Evolutionary conservation across 441 rosid species (phyloP).

Genomic region (Cnidoscolus chayamansa): DNA sequence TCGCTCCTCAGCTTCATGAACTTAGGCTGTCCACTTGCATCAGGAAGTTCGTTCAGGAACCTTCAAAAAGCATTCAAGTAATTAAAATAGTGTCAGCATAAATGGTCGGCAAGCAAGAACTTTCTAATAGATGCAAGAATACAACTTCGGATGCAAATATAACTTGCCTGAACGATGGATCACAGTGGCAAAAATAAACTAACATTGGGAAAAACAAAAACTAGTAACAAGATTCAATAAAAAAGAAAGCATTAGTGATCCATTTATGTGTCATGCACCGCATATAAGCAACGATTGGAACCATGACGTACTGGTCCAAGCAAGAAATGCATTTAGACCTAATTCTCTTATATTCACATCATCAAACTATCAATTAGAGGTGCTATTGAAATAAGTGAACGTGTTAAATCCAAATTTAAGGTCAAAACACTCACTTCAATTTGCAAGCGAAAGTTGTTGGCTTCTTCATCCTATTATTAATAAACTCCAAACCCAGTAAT

Average conservation of each 20-base stretch:
- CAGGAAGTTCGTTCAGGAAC: conserved; percentile 97
- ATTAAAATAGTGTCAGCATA: neutral
- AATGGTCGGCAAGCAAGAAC: neutral
- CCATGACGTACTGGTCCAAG: neutral
- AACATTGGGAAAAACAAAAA: neutral
- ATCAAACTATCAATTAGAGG: neutral
- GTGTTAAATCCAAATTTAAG: neutral
- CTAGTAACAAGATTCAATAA: conserved; percentile 8
- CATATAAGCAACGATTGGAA: too few relatives aligned
- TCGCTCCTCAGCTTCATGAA: conserved; percentile 77
- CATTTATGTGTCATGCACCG: neutral
- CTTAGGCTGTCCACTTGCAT: conserved; percentile 89
- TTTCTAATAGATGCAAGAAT: conserved; percentile 24
- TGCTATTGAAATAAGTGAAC: neutral
- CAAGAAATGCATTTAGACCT: neutral
- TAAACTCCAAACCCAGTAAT: conserved; percentile 68
- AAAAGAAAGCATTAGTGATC: neutral
- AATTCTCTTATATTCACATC: neutral
- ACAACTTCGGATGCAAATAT: neutral
- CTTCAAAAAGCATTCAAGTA: conserved; percentile 36
- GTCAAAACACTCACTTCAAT: conserved; percentile 70
- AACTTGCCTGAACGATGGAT: neutral
- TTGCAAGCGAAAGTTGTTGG: conserved; percentile 99
- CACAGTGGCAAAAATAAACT: neutral
- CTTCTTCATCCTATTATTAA: conserved; percentile 89